A percentile compares a stretch with the other conserved stretches of the same genome.
Conservation (phyloP, 768 basidiomycete species). For the Russula sp. region DNA sequence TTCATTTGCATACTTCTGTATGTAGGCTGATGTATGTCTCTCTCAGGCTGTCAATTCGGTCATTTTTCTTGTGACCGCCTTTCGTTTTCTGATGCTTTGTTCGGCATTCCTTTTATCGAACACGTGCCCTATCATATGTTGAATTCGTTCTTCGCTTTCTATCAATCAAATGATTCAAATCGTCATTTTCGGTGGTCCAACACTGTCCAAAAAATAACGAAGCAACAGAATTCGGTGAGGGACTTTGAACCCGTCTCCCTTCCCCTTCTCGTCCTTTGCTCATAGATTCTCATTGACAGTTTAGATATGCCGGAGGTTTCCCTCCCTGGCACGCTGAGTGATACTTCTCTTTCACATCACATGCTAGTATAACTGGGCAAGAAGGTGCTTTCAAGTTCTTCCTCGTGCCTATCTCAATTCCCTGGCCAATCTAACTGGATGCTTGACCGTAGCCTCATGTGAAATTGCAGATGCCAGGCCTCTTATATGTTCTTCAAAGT, state of each 20-base stretch:
- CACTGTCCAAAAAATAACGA: not conserved
- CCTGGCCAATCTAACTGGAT: not conserved
- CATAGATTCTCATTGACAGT: constrained; percentile 9
- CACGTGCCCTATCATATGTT: too few species aligned
- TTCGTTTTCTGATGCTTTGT: too few species aligned
- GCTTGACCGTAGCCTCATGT: constrained; percentile 1
- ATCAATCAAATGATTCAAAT: too few species aligned
- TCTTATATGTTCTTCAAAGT: not conserved
- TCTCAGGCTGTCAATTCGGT: too few species aligned
- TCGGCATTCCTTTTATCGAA: too few species aligned
- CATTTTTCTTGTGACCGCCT: too few species aligned
- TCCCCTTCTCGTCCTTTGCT: not conserved
- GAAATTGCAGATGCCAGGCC: constrained; percentile 5
- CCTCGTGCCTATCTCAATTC: not conserved
- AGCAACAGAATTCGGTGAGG: not conserved
- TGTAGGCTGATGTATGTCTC: too few species aligned
- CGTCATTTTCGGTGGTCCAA: too few species aligned
- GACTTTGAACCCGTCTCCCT: not conserved
- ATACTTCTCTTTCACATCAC: not conserved
- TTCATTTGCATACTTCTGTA: too few species aligned
- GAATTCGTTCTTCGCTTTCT: too few species aligned
- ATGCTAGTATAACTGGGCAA: too few species aligned
- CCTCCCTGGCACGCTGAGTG: not conserved
- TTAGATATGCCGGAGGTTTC: not conserved
- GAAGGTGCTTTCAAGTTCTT: not conserved